Percentiles rank a stretch among this genome's conserved stretches.
Conservation (phyloP, 257 asterid genomes). For the Thymus mandschuricus region DNA sequence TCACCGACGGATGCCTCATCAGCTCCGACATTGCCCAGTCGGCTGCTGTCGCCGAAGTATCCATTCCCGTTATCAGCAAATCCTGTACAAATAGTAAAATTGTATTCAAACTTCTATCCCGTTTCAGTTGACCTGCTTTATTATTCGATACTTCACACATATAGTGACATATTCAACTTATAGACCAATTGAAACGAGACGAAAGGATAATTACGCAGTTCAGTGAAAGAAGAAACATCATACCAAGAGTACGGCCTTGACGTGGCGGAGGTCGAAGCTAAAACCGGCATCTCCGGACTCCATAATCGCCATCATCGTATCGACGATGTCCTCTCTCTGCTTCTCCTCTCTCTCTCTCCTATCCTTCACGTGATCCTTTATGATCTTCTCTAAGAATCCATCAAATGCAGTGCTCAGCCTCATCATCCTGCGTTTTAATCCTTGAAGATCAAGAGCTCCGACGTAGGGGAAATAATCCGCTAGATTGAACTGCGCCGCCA, state of each 20-base stretch:
- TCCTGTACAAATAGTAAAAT: constrained; percentile 28
- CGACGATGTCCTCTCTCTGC: constrained; percentile 33
- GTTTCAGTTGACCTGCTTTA: too few species aligned
- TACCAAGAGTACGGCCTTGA: constrained; percentile 49
- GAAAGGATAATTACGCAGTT: too few species aligned
- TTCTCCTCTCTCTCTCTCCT: not conserved
- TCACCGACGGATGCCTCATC: constrained; percentile 33
- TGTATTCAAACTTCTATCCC: too few species aligned
- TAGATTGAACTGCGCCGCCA: constrained; percentile 30
- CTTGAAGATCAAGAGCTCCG: constrained; percentile 46
- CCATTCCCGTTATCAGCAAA: constrained; percentile 36
- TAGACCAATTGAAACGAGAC: too few species aligned
- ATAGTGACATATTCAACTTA: too few species aligned
- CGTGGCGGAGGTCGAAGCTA: constrained; percentile 46
- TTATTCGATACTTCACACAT: too few species aligned
- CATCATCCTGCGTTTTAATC: constrained; percentile 34
- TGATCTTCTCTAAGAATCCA: constrained; percentile 37
- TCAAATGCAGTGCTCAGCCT: constrained; percentile 27
- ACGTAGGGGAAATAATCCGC: constrained; percentile 41
- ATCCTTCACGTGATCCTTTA: constrained; percentile 37
- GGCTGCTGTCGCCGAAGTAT: constrained; percentile 29
- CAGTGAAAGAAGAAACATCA: not conserved
- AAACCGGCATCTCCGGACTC: constrained; percentile 43
- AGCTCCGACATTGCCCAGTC: constrained; percentile 44
- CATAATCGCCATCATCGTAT: constrained; percentile 39